A percentile compares a stretch with the other conserved stretches of the same genome.
Evolutionary conservation across 352 stramenopile species (phyloP).

Genomic region (Aphanomyces cochlioides): DNA sequence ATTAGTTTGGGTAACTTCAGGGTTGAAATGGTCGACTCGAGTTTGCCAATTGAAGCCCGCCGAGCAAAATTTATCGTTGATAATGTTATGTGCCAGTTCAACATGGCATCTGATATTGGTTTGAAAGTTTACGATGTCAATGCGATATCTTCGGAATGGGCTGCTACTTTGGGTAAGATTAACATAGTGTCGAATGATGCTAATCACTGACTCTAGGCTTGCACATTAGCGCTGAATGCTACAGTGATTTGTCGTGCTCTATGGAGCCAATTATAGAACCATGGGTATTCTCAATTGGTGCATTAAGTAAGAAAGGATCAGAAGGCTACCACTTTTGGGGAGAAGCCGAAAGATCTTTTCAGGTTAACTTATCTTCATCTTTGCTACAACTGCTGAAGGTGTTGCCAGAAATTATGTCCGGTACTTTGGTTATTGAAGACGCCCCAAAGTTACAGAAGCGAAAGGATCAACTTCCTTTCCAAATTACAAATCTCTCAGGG

Average conservation of each 20-base stretch:
- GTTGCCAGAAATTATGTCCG: slow-evolving; percentile 63
- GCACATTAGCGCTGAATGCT: slow-evolving; percentile 65
- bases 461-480: slow-evolving; percentile 15
- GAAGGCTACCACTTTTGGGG: slow-evolving; percentile 60
- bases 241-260: slow-evolving; percentile 57
- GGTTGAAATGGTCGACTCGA: slow-evolving; percentile 57
- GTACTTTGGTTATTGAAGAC: slow-evolving; percentile 24
- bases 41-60: slow-evolving; percentile 49
- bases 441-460: slow-evolving; percentile 24
- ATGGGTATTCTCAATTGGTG: slow-evolving; percentile 55
- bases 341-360: slow-evolving; percentile 63
- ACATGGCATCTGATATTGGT: slow-evolving; percentile 38
- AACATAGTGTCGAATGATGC: not conserved
- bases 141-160: slow-evolving; percentile 47
- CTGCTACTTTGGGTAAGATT: slow-evolving; percentile 33
- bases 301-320: slow-evolving; percentile 51
- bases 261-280: slow-evolving; percentile 75
- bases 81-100: slow-evolving; percentile 55
- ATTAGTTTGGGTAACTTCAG: slow-evolving; percentile 60
- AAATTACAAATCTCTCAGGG: slow-evolving; percentile 27
- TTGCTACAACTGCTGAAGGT: slow-evolving; percentile 72
- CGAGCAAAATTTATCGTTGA: slow-evolving; percentile 65
- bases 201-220: slow-evolving; percentile 40
- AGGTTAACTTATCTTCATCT: slow-evolving; percentile 70
- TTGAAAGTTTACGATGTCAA: slow-evolving; percentile 27